Conservation (phyloP, 2,329 filamentous ascomycete genomes). For the Arthrocladium fulminans region DNA sequence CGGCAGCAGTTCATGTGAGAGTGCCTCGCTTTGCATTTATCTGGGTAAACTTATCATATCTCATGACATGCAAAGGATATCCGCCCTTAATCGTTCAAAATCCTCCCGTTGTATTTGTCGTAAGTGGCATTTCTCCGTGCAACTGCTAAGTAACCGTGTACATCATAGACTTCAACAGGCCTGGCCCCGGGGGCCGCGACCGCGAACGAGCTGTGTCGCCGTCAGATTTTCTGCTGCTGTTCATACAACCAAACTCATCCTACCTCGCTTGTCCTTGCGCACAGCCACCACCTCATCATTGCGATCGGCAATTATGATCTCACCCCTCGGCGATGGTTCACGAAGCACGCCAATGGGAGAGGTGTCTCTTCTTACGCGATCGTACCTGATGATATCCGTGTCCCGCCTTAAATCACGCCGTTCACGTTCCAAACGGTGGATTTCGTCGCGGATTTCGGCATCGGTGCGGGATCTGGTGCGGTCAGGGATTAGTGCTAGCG, state of each 20-base stretch:
- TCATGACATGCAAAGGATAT: neutral
- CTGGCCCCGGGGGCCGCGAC: slow-evolving; percentile 48
- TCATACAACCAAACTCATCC: slow-evolving; percentile 47
- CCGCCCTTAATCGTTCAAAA: neutral
- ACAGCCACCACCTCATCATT: slow-evolving; percentile 49
- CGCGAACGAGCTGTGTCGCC: slow-evolving; percentile 15
- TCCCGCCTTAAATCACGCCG: slow-evolving; percentile 50
- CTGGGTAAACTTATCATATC: too few species aligned
- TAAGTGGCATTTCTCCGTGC: neutral
- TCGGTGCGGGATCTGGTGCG: slow-evolving; percentile 43
- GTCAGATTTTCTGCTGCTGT: slow-evolving; percentile 7
- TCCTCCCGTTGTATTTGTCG: neutral
- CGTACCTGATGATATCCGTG: slow-evolving; percentile 33
- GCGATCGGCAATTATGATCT: slow-evolving; percentile 29
- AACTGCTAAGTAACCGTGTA: slow-evolving; percentile 56
- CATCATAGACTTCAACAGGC: slow-evolving; percentile 60
- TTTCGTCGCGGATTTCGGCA: slow-evolving; percentile 63
- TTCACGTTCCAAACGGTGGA: slow-evolving; percentile 61
- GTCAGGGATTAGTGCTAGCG: slow-evolving; percentile 42
- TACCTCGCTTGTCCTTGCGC: slow-evolving; percentile 92
- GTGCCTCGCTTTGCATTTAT: too few species aligned
- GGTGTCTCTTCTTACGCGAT: slow-evolving; percentile 27
- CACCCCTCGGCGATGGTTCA: slow-evolving; percentile 20
- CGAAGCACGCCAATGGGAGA: slow-evolving; percentile 20
- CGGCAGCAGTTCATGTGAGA: too few species aligned